A percentile compares a stretch with the other conserved stretches of the same genome.
These are phyloP conservation scores for Gynostemma pentaphyllum DNA, from an alignment of 306 rosid genomes.

Conservation along the genomic window DNA sequence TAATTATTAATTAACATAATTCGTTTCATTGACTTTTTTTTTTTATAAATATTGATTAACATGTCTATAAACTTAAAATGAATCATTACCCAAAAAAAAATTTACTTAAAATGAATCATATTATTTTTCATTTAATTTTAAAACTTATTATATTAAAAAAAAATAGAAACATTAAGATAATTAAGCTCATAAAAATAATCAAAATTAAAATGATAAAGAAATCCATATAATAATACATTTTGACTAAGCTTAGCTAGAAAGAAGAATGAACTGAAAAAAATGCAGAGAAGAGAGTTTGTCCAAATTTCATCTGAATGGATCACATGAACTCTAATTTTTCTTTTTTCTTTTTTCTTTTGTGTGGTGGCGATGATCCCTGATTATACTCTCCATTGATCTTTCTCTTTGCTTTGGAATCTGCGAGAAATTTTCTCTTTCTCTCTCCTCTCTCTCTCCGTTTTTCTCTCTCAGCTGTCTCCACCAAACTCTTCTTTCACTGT, in stretches of 20 bases:
- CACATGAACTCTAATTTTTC: not conserved
- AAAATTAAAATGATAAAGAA: not conserved
- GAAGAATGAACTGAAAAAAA: not conserved
- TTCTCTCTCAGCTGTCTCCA: conserved; percentile 1
- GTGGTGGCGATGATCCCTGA: conserved; percentile 12
- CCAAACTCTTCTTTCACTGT: not conserved
- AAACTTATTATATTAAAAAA: too few species aligned
- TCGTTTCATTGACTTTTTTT: too few species aligned
- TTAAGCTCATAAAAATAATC: not conserved
- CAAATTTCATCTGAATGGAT: conserved; percentile 1
- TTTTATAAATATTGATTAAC: too few species aligned
- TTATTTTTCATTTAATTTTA: too few species aligned
- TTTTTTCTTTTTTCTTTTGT: not conserved
- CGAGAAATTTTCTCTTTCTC: too few species aligned
- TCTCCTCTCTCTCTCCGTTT: not conserved
- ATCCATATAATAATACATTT: not conserved
- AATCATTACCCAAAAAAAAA: too few species aligned
- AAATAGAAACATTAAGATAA: too few species aligned
- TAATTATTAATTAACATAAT: too few species aligned
- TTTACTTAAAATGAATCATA: too few species aligned
- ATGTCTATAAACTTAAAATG: too few species aligned
- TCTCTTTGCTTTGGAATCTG: conserved; percentile 10
- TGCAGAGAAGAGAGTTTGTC: conserved; percentile 2
- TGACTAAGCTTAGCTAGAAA: not conserved
- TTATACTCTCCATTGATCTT: not conserved